Base-by-base conservation (phyloP, 169 alveolate genomes). In the Cryptosporidium viatorum region DNA sequence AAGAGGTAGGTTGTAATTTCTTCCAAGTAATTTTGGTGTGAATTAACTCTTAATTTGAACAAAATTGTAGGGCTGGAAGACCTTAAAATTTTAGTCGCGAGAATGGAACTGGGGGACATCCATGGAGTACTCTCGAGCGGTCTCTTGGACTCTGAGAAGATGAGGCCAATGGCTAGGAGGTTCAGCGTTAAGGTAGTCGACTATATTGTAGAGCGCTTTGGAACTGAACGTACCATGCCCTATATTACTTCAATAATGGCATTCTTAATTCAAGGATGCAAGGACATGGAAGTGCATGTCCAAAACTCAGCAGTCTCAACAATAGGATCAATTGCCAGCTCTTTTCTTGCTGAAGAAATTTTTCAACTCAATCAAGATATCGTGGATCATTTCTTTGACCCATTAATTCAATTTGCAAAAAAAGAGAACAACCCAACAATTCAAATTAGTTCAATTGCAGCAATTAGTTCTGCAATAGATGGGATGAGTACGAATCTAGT, bases 111-210 rank as follows among this genome's bases (percentile, higher is more conserved):
- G 48, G 52, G 52, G 12, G 89, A 80, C 26, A 80, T 80, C 26
- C 89, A 74, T 26, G 89, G 89, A 7, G 67, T 80, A 8, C 68
- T 80, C 41, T 62, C 89, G 39, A 80, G 89, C 70, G 89, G 89
- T 21, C 41, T 80, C 14, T 59, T 80, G 68, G 75, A 80, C 52
- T 80, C 89, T 21, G 68, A n/a, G 0, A 80, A 80, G 35, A 80
- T 80, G 89, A 59, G 89, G n/a, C 89, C 89, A 18, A 80, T 80
- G 89, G 89, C 58, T 4, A 80, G 89, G 41, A 80, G 89, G 59
- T 80, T 80, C 35, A 80, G 89, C 35, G 52, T 80, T 10, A 80
- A 62, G 52, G 67, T 65, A 45, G 75, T 80, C 9, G 89, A 80
- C 16, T 80, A 65, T 21, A 80, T 80, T 62, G 89, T 80, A 1